Evolutionary conservation across 176 grass and related monocot genomes (phyloP).

Genomic region (Poa annua): DNA sequence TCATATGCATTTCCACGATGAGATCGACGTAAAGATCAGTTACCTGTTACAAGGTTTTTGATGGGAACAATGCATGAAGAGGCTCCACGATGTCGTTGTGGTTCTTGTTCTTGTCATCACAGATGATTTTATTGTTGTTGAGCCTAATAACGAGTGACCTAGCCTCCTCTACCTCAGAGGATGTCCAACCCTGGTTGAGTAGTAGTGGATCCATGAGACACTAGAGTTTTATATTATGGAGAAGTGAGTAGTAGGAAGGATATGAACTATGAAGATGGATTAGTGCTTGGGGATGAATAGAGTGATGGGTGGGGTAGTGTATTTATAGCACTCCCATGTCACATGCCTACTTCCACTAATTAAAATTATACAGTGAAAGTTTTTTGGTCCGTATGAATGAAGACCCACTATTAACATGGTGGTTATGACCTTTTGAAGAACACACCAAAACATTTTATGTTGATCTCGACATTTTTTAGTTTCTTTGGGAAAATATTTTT

Average conservation of each 20-base stretch:
- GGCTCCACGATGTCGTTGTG: not conserved
- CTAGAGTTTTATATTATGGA: not conserved
- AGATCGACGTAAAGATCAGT: slow-evolving; percentile 37
- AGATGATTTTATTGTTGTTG: not conserved
- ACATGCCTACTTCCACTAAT: not conserved
- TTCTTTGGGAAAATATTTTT: not conserved
- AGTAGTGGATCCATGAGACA: not conserved
- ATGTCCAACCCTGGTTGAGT: slow-evolving; percentile 5
- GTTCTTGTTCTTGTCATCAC: not conserved
- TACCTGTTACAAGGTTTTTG: slow-evolving; percentile 33
- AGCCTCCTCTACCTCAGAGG: not conserved
- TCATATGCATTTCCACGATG: not conserved
- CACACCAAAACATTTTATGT: not conserved
- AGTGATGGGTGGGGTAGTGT: not conserved
- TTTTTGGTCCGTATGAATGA: not conserved
- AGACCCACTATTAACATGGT: not conserved
- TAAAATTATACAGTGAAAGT: not conserved
- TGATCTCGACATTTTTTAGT: not conserved
- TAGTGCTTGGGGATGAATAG: not conserved
- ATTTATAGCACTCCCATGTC: not conserved
- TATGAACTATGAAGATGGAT: not conserved
- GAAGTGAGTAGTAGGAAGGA: not conserved
- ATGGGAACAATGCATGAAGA: slow-evolving; percentile 24
- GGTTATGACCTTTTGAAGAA: not conserved
- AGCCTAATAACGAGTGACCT: not conserved